phyloP scores from a whole-genome alignment of 805 yeast genomes.

The Yarrowia hollandica region DNA sequence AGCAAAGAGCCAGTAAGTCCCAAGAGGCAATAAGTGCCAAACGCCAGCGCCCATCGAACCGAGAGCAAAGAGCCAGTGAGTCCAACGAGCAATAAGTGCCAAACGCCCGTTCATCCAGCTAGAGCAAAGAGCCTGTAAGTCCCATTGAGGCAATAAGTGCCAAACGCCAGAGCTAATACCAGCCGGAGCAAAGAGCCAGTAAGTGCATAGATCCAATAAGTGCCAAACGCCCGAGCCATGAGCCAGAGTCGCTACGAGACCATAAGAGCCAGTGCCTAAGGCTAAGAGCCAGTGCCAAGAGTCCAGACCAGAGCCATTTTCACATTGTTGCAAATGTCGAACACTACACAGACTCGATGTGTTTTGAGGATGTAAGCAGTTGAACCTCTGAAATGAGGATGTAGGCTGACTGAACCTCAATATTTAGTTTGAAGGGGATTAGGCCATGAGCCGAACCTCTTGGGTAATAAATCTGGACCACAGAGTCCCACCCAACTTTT shows the following conservation, averaged over 20 bases:
- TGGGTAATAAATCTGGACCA: constrained; percentile 19
- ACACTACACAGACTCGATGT: not conserved
- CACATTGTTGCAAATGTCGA: constrained; percentile 13
- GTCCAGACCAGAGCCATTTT: not conserved
- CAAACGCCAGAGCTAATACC: not conserved
- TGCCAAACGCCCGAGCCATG: constrained; percentile 3
- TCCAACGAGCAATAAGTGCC: constrained; percentile 6
- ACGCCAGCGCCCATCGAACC: constrained; percentile 1
- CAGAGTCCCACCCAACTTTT: constrained; percentile 6
- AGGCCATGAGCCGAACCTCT: constrained; percentile 22
- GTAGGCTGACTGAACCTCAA: constrained; percentile 24
- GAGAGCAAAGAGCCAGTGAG: constrained; percentile 13
- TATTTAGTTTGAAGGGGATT: constrained; percentile 16
- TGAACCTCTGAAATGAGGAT: constrained; percentile 17
- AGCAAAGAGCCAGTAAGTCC: constrained; percentile 15
- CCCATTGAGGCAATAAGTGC: constrained; percentile 16
- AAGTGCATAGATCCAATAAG: not conserved
- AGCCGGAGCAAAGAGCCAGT: constrained; percentile 17
- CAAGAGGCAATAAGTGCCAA: constrained; percentile 11
- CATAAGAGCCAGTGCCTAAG: constrained; percentile 24
- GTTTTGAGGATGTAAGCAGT: constrained; percentile 19
- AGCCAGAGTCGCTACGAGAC: not conserved
- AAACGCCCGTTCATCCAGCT: not conserved
- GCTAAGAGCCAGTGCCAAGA: no score
- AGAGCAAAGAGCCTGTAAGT: constrained; percentile 15